Percentiles rank a stretch among this genome's conserved stretches.
phyloP scores from a whole-genome alignment of 768 basidiomycete species.

The Antrodiella citrinella region DNA sequence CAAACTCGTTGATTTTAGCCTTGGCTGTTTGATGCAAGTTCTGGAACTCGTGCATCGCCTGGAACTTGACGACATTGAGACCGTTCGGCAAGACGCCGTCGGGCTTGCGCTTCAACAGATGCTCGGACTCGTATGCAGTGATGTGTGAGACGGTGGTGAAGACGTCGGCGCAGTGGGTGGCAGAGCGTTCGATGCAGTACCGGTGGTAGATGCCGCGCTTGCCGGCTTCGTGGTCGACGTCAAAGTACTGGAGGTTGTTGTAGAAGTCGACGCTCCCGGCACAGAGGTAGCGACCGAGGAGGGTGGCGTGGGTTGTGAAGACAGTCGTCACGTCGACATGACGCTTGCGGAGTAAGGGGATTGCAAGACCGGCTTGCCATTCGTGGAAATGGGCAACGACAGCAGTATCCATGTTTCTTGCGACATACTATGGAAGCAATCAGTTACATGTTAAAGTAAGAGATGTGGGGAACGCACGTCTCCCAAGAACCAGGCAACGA shows the following conservation, averaged over 20 bases:
- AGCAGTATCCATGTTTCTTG: constrained; percentile 73
- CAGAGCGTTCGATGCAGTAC: constrained; percentile 95
- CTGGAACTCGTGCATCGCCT: constrained; percentile 99
- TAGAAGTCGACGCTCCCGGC: constrained; percentile 98
- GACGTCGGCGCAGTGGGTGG: constrained; percentile 93
- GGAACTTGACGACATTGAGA: constrained; percentile 97
- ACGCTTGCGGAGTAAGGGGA: constrained; percentile 89
- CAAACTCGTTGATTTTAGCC: constrained; percentile 98
- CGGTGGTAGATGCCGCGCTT: constrained; percentile 98
- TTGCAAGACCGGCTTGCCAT: constrained; percentile 97
- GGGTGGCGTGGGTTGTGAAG: constrained; percentile 97
- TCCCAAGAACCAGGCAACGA: constrained; percentile 99
- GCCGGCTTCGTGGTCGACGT: constrained; percentile 98
- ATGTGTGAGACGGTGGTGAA: constrained; percentile 99
- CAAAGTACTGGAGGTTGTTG: constrained; percentile 99
- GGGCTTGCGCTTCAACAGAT: constrained; percentile 93
- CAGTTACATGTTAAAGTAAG: background rate
- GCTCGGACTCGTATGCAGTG: constrained; percentile 95
- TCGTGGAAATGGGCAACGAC: constrained; percentile 99
- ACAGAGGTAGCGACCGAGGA: constrained; percentile 96
- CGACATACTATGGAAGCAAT: constrained; percentile 52
- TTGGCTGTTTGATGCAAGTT: constrained; percentile 90
- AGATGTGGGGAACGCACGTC: constrained; percentile 49
- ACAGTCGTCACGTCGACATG: constrained; percentile 98
- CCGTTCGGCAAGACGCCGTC: constrained; percentile 98